A percentile compares a stretch with the other conserved stretches of the same genome.
phyloP scores from a whole-genome alignment of 2,329 filamentous ascomycete genomes.

The Cytospora piceicola region DNA sequence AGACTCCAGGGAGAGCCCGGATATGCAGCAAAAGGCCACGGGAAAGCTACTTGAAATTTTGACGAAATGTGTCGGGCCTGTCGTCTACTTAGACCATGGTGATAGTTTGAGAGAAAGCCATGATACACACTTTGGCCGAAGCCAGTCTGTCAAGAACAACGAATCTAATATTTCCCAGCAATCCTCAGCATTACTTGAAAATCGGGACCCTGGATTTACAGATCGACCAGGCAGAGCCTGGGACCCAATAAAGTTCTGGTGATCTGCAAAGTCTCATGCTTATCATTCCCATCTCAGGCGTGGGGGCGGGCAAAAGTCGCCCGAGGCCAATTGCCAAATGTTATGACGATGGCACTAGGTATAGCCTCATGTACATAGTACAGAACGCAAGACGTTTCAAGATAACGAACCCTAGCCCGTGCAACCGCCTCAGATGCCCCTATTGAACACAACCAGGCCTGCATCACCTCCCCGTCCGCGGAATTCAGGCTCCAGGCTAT shows the following conservation, averaged over 20 bases:
- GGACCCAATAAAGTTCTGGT: slow-evolving; percentile 35
- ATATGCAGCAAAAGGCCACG: background rate
- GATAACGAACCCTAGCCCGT: background rate
- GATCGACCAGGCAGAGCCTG: slow-evolving; percentile 34
- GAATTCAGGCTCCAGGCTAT: slow-evolving; percentile 83
- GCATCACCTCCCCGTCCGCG: slow-evolving; percentile 76
- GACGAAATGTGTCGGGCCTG: background rate
- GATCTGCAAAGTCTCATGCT: slow-evolving; percentile 29
- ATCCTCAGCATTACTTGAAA: slow-evolving; percentile 5
- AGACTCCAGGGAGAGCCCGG: background rate
- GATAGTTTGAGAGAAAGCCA: slow-evolving; percentile 13
- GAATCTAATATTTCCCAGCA: slow-evolving; percentile 12
- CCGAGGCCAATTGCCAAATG: background rate
- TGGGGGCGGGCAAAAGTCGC: background rate
- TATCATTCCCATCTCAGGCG: background rate
- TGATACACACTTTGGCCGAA: slow-evolving; percentile 18
- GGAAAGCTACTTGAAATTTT: background rate
- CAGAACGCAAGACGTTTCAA: background rate
- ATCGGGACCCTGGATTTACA: slow-evolving; percentile 2
- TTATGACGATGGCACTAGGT: background rate
- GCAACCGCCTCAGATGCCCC: slow-evolving; percentile 70
- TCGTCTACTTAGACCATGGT: background rate
- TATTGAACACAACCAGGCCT: slow-evolving; percentile 93
- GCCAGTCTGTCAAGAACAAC: slow-evolving; percentile 6
- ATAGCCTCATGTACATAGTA: background rate